Base-by-base conservation (phyloP, 495 filamentous ascomycete genomes). In the Aspergillus taichungensis region DNA sequence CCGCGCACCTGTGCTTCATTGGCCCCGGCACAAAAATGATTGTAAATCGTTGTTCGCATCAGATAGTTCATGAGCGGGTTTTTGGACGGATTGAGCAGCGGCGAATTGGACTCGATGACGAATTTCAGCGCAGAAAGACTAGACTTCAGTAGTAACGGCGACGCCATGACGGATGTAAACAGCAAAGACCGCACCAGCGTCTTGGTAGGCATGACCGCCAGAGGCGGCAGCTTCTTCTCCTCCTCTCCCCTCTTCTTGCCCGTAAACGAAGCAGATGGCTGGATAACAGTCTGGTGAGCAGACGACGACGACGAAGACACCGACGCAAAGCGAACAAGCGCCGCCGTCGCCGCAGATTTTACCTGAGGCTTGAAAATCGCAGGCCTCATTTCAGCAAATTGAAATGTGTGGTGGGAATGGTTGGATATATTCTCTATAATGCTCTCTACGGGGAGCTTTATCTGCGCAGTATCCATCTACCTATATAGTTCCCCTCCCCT, bases 21-120 rank as follows among this genome's bases (percentile, higher is more conserved):
- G 56, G 83, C 79, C 13, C 87, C 87, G 1, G 84, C 84, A 57
- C 87, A 94, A 60, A 91, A 94, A 54, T 94, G 85, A 43, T 77
- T 76, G 59, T 94, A 94, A 56, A 94, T 87, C 0, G 85, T 91
- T 44, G 79, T 73, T 47, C 85, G 83, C 29, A 94, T 70, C 30
- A 85, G 58, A 47, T 64, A 64, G 37, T 71, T 63, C 10, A 83
- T 68, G 12, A 80, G 8, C 0, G 70, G 72, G 46, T 84, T 84
- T 30, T 56, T 61, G 47, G 79, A 74, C 3, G 79, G 78, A 49
- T 74, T 75, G 8, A 84, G 61, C 6, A 78, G 34, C 3, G 74
- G 63, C 13, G 61, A 76, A 13, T 73, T 75, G 28, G 81, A 80
- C 46, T 85, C 65, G 18, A 85, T 80, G 48, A 90, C 72, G 13